These are phyloP conservation scores for Coelastrella sp. DNA, from an alignment of 139 green algal genomes.

Conservation along the genomic window DNA sequence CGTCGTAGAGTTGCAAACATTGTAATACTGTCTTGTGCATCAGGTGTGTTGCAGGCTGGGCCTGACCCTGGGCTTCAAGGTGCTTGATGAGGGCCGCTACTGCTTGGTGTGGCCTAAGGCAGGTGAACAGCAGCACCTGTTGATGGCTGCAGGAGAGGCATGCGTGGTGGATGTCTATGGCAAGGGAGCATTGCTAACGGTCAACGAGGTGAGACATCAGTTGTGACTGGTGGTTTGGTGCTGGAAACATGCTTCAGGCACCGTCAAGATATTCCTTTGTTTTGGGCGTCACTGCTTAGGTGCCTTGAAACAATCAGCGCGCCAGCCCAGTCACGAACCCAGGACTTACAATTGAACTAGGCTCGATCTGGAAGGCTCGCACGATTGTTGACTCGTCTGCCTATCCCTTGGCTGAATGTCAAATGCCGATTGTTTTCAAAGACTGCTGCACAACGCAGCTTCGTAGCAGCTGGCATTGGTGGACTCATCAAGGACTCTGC, in stretches of 20 bases:
- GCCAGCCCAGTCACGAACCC: too few species aligned
- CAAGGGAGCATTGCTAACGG: conserved; percentile 61
- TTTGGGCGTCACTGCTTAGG: background rate
- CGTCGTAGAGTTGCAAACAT: background rate
- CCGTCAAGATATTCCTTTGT: too few species aligned
- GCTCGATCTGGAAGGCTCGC: too few species aligned
- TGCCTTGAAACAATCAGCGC: too few species aligned
- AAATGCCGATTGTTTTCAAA: too few species aligned
- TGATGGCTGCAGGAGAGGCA: conserved; percentile 48
- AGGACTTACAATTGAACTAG: too few species aligned
- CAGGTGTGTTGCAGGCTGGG: conserved; percentile 68
- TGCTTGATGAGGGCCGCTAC: conserved; percentile 51
- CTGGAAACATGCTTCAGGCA: too few species aligned
- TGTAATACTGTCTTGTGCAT: background rate
- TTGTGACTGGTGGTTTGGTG: background rate
- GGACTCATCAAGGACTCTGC: background rate
- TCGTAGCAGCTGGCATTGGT: too few species aligned
- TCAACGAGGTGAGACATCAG: conserved; percentile 59
- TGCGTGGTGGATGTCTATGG: conserved; percentile 78
- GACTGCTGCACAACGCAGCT: too few species aligned
- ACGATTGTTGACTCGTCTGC: too few species aligned
- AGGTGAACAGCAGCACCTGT: background rate
- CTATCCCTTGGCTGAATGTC: too few species aligned
- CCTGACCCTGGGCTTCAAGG: conserved; percentile 54
- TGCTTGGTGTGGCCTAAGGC: conserved; percentile 27